A percentile compares a stretch with the other conserved stretches of the same genome.
Conservation (phyloP, 2,329 filamentous ascomycete species). For the Microcyclospora tardicrescens region DNA sequence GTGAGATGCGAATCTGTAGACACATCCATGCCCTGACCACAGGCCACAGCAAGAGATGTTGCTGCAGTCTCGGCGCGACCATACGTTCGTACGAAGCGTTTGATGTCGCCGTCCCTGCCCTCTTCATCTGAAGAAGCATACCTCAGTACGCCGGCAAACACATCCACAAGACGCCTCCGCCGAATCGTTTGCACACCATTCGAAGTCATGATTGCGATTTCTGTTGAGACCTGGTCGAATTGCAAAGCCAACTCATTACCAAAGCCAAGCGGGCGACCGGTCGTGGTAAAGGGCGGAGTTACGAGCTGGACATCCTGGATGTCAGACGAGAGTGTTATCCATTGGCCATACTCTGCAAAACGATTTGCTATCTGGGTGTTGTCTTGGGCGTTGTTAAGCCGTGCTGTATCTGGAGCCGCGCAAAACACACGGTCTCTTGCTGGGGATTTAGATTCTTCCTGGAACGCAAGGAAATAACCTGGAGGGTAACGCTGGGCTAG, state of each 20-base stretch:
- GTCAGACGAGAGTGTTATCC: constrained; percentile 60
- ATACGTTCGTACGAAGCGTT: constrained; percentile 73
- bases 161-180: constrained; percentile 73
- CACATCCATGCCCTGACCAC: constrained; percentile 78
- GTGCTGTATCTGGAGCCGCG: constrained; percentile 74
- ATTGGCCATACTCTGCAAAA: constrained; percentile 70
- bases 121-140: constrained; percentile 54
- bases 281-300: constrained; percentile 58
- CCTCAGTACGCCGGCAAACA: constrained; percentile 73
- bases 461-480: constrained; percentile 82
- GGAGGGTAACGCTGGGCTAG: constrained; percentile 53
- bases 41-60: constrained; percentile 84
- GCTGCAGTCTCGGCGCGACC: constrained; percentile 81
- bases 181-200: constrained; percentile 79
- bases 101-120: constrained; percentile 67
- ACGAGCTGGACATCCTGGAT: constrained; percentile 48
- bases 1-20: constrained; percentile 57
- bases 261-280: constrained; percentile 59
- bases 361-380: constrained; percentile 41
- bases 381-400: constrained; percentile 41
- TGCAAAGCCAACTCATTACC: constrained; percentile 96
- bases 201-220: constrained; percentile 85
- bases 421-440: constrained; percentile 57
- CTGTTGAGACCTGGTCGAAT: constrained; percentile 68
- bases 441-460: constrained; percentile 32